Evolutionary conservation across 2,329 filamentous ascomycete species (phyloP), one percentile per base, ranked within the genome.

Genomic region (Ceratocystis eucalypticola): DNA sequence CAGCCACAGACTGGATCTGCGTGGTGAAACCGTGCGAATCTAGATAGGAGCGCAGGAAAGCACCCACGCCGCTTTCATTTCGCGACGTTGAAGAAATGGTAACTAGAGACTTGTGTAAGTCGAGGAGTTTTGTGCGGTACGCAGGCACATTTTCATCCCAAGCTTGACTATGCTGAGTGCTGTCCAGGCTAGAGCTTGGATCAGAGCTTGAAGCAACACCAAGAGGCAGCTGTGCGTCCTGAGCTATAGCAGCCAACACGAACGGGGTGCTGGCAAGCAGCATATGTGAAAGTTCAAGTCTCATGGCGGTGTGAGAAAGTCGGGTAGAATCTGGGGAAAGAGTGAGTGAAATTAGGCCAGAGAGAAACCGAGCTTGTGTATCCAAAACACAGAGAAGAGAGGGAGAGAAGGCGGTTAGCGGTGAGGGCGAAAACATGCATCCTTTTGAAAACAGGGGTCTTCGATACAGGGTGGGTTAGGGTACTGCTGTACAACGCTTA

Each of bases 1-100:
- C 17, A 62, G 76, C 74, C 8, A 84, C 70, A 50, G 70, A 71
- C 70, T 84, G 77, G 5, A 76, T 73, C 62, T 77, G 69, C 55
- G 77, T 76, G 17, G 73, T 72, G 73, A 81, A 84, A 66, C 76
- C 76, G 25, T 72, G 75, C 1, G 72, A 69, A 3, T 79, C 74
- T 5, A 96, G 83, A 71, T 89, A 90, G 0, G 81, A 76, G 45
- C 82, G 79, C 4, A 96, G 80, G 76, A 87, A 91, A 61, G 81
- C 73, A 55, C 87, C 89, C 6, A 91, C 85, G 0, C 80, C 76
- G 44, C 28, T 62, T 55, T 69, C 61, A 41, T 59, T 22, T 22
- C 41, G 44, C 22, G 66, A 73, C 53, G 8, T 71, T 67, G 15
- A 66, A 6, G 67, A 62, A 7, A 65, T 68, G 41, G 50, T 41